Conservation (phyloP, 805 yeast genomes). For the Metschnikowia kofuensis region DNA sequence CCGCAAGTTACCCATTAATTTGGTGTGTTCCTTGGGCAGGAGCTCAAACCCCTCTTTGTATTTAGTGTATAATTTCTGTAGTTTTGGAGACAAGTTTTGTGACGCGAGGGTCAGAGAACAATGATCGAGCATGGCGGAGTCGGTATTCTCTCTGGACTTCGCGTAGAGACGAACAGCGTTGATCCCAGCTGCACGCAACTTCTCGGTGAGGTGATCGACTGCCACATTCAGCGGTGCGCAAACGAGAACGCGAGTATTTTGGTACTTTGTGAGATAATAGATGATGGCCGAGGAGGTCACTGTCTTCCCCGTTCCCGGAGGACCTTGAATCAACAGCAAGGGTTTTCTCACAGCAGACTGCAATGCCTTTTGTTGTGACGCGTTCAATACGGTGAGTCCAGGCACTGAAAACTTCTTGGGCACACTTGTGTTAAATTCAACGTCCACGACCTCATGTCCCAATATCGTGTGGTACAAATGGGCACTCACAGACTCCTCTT, state of each 20-base stretch:
- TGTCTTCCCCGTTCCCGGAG: slow-evolving; percentile 92
- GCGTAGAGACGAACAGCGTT: slow-evolving; percentile 79
- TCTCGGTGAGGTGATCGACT: slow-evolving; percentile 82
- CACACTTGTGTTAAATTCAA: slow-evolving; percentile 57
- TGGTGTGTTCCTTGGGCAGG: slow-evolving; percentile 6
- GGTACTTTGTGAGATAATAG: slow-evolving; percentile 64
- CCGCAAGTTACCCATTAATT: slow-evolving; percentile 4
- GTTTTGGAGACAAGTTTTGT: slow-evolving; percentile 48
- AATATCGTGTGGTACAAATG: slow-evolving; percentile 73
- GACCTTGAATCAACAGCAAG: slow-evolving; percentile 60
- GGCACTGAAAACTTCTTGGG: slow-evolving; percentile 64
- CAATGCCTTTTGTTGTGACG: slow-evolving; percentile 79
- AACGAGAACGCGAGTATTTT: slow-evolving; percentile 67
- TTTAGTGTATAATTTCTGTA: slow-evolving; percentile 36
- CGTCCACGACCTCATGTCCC: slow-evolving; percentile 72
- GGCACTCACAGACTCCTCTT: slow-evolving; percentile 65
- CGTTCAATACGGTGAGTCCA: slow-evolving; percentile 61
- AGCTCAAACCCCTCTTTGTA: slow-evolving; percentile 30
- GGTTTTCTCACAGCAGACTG: slow-evolving; percentile 19
- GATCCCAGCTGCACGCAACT: slow-evolving; percentile 66
- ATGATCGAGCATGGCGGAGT: slow-evolving; percentile 21
- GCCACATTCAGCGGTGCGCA: slow-evolving; percentile 97
- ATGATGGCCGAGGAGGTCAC: slow-evolving; percentile 89
- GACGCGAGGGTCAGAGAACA: slow-evolving; percentile 33
- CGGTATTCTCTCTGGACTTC: slow-evolving; percentile 76